Base-by-base conservation (phyloP, 768 basidiomycete species). In the Auriscalpium microsporum region DNA sequence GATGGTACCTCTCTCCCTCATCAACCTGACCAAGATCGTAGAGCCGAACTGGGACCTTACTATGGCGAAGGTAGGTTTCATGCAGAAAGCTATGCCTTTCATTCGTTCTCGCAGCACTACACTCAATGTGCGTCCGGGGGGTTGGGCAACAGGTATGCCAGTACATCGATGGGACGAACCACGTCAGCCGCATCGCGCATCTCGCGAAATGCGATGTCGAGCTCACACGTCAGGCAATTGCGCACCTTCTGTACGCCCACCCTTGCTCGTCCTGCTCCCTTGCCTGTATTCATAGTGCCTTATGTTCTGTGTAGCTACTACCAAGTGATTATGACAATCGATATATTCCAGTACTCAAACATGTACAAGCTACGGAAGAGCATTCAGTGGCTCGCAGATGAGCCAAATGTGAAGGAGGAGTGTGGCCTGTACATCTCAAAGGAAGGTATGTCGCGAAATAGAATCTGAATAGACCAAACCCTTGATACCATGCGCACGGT, bases 11-110 rank as follows among this genome's bases (percentile, higher is more conserved):
- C 74, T 98, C 8, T 83, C 93, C 1, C 76, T 98, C 7, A 89
- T 96, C 56, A 86, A 90, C 63, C 74, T 98, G 34, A 74, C 80
- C 1, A 88, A 83, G 60, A 76, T 93, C 57, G 78, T 86, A 34
- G 91, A 96, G 63, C 84, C 84, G 19, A 95, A 93, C 63, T 98
- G 96, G 96, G 96, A 99, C 70, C 75, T 98, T 42, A 95, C 96
- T 5, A 87, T 97, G 74, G 79, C 79, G 48, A 92, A 92, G 78
- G 90, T 88, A 52, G 33, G 66, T 37, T 23, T 3, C 17, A 10
- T n/a, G 10, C 34, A 37, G 14, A 44, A 42, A 47, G 37, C 34
- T 28, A 13, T 23, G 28, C 49, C 13, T 37, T 2, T 28, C 28
- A 28, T 28, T 28, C 28, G 28, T 28, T 28, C 28, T 28, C 28